Conservation (phyloP, 805 yeast genomes). For the Pichia sporocuriosa region DNA sequence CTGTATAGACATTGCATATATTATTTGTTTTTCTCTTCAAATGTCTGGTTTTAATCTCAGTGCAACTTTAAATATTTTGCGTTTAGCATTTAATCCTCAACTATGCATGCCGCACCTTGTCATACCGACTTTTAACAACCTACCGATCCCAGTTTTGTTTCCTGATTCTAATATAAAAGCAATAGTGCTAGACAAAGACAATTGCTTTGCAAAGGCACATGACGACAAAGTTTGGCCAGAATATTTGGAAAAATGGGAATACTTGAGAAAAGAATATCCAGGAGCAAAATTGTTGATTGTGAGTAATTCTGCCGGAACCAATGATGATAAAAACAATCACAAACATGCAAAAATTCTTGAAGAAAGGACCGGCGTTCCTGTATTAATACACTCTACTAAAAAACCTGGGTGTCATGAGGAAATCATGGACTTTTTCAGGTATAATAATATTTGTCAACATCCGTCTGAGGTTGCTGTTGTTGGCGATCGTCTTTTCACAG, state of each 20-base stretch:
- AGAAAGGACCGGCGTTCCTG: slow-evolving; percentile 56
- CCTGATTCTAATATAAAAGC: slow-evolving; percentile 47
- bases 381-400: slow-evolving; percentile 64
- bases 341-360: slow-evolving; percentile 60
- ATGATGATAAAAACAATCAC: slow-evolving; percentile 54
- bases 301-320: slow-evolving; percentile 89
- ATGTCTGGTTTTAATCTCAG: slow-evolving; percentile 47
- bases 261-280: slow-evolving; percentile 52
- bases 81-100: slow-evolving; percentile 56
- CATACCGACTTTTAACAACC: slow-evolving; percentile 38
- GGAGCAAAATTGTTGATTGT: slow-evolving; percentile 64
- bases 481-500: slow-evolving; percentile 90
- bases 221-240: slow-evolving; percentile 75
- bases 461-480: slow-evolving; percentile 73
- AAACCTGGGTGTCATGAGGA: slow-evolving; percentile 78
- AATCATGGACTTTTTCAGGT: slow-evolving; percentile 51
- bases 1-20: background rate
- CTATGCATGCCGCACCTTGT: slow-evolving; percentile 65
- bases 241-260: slow-evolving; percentile 51
- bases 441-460: slow-evolving; percentile 36
- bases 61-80: slow-evolving; percentile 64
- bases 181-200: slow-evolving; percentile 87
- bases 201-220: slow-evolving; percentile 85
- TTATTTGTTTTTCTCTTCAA: background rate
- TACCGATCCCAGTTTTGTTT: slow-evolving; percentile 22